phyloP scores from a whole-genome alignment of 2,329 filamentous ascomycete species.

The Venturiaceae sp. region DNA sequence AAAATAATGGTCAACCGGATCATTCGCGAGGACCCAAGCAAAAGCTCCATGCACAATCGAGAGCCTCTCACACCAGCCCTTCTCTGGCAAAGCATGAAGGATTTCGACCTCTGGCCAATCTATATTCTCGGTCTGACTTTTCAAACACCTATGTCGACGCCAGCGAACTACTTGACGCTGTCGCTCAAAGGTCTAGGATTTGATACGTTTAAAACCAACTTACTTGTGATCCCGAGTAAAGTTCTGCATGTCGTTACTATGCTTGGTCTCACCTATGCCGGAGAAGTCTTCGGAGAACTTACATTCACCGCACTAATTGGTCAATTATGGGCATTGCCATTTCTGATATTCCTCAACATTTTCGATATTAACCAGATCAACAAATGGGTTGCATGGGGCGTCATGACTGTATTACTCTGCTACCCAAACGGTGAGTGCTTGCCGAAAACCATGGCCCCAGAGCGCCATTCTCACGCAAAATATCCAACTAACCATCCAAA shows the following conservation, averaged over 20 bases:
- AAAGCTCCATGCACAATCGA: conserved; percentile 18
- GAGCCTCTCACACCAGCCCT: conserved; percentile 15
- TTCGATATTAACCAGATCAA: conserved; percentile 26
- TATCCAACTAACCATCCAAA: not conserved
- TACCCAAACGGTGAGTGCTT: conserved; percentile 31
- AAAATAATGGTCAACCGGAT: conserved; percentile 18
- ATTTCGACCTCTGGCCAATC: conserved; percentile 17
- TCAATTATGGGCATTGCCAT: conserved; percentile 15
- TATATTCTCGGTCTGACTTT: conserved; percentile 16
- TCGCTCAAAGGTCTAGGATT: conserved; percentile 15
- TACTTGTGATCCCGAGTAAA: conserved; percentile 11
- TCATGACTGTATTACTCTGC: conserved; percentile 32
- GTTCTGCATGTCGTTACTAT: conserved; percentile 11
- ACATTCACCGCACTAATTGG: conserved; percentile 12
- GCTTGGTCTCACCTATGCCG: conserved; percentile 13
- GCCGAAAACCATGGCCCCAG: not conserved
- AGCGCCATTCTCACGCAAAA: not conserved
- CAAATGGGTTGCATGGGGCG: conserved; percentile 32
- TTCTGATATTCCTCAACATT: conserved; percentile 13
- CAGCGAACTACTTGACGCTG: conserved; percentile 16
- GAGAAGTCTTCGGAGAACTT: conserved; percentile 13
- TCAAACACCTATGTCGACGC: conserved; percentile 14
- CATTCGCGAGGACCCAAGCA: conserved; percentile 16
- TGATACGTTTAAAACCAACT: conserved; percentile 14
- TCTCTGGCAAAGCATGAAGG: conserved; percentile 14